Percentiles rank a stretch among this genome's conserved stretches.
These are phyloP conservation scores for Anastatica hierochuntica DNA, from an alignment of 345 rosid species.

Conservation along the genomic window DNA sequence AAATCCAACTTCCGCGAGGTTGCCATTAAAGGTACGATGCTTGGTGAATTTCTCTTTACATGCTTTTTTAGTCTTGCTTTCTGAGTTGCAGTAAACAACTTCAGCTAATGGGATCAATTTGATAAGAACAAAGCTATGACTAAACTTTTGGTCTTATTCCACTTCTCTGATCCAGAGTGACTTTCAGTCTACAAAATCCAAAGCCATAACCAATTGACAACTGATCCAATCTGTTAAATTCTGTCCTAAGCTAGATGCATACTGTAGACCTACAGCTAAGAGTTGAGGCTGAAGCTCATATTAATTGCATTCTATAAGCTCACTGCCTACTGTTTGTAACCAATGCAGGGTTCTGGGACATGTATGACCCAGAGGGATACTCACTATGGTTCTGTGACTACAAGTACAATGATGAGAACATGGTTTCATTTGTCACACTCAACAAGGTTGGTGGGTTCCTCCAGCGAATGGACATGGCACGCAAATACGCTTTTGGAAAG, in stretches of 20 bases:
- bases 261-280: too few relatives aligned
- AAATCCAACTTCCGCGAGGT: conserved; percentile 94
- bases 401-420: conserved; percentile 93
- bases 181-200: too few relatives aligned
- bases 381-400: conserved; percentile 96
- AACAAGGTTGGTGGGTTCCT: conserved; percentile 96
- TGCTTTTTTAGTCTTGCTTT: neutral
- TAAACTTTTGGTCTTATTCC: too few relatives aligned
- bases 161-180: too few relatives aligned
- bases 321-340: neutral
- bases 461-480: conserved; percentile 89
- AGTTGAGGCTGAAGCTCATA: too few relatives aligned
- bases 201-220: too few relatives aligned
- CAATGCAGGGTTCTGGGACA: conserved; percentile 89
- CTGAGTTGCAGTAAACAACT: too few relatives aligned
- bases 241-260: too few relatives aligned
- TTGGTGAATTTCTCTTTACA: neutral
- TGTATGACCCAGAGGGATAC: conserved; percentile 94
- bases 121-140: too few relatives aligned
- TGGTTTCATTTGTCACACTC: conserved; percentile 74
- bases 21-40: conserved; percentile 66
- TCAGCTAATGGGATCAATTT: too few relatives aligned
- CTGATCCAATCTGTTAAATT: too few relatives aligned
- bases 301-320: too few relatives aligned
- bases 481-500: conserved; percentile 92